Evolutionary conservation across 2,329 filamentous ascomycete species (phyloP), one percentile per base, ranked within the genome.

Genomic region (Achaetomium macrosporum): DNA sequence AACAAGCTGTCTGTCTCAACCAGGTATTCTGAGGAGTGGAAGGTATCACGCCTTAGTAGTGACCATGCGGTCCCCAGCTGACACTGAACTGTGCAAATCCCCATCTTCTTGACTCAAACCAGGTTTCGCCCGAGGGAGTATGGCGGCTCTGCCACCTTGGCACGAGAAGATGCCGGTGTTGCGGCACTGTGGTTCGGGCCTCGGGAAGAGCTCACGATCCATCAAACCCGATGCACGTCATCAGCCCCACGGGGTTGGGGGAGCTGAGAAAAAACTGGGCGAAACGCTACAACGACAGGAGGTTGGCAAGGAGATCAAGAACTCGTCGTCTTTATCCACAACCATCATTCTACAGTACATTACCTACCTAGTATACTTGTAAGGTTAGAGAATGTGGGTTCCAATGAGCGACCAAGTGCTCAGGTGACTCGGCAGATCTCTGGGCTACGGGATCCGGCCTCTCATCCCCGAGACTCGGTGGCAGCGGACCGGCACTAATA

Each of bases 401-500:
- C 35, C 35, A n/a, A 8, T 37, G 13, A n/a, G 33, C 10, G 33
- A 35, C 25, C 4, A 25, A 25, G 25, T 35, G 33, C 37, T 35
- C 30, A 19, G 13, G 16, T 33, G 25, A 48, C 33, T 33, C 12
- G 40, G 37, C 29, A 31, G 12, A 5, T 41, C 16, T 5, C 20
- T 19, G 30, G 15, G 43, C 8, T 30, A 31, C 47, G 36, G 50
- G 12, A 16, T 19, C 44, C 54, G 46, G 46, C 40, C 33, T 17
- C 16, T n/a, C 33, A 12, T 4, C 17, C 39, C 50, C 50, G 47
- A 47, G 47, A 50, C 59, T 61, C 61, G 60, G 61, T 62, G 60
- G 57, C 60, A 20, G 15, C 17, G 16, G 13, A 35, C 33, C 17
- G 48, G 36, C 31, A n/a, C n/a, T 12, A 41, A 54, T 53, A 58